phyloP scores from a whole-genome alignment of 163 green algal genomes.

The Chlorella variabilis region DNA sequence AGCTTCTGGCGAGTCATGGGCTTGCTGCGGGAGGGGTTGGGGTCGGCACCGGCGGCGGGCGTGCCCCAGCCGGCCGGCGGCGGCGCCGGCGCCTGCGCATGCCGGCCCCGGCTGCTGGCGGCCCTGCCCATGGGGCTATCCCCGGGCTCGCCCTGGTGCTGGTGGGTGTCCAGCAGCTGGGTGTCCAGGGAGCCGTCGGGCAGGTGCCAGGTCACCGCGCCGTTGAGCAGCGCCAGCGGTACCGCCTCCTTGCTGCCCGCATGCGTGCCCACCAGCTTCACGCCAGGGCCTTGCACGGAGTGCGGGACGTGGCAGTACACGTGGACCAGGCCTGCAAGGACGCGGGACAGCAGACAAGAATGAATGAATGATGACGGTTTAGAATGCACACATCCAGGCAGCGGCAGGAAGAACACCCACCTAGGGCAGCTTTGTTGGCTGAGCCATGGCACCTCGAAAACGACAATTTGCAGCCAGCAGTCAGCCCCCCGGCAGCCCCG shows the following conservation, averaged over 20 bases:
- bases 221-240: conserved; percentile 61
- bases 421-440: too few species aligned
- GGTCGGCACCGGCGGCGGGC: too few species aligned
- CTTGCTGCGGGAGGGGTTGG: too few species aligned
- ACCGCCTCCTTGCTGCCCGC: conserved; percentile 33
- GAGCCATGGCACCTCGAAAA: too few species aligned
- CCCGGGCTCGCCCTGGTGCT: background rate
- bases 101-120: background rate
- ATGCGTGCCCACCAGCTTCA: conserved; percentile 43
- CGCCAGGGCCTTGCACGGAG: conserved; percentile 36
- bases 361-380: too few species aligned
- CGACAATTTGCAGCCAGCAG: too few species aligned
- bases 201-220: conserved; percentile 61
- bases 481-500: background rate
- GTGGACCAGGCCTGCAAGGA: conserved; percentile 42
- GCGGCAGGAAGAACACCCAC: too few species aligned
- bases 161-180: conserved; percentile 24
- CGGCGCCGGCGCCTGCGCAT: background rate
- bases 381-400: too few species aligned
- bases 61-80: background rate
- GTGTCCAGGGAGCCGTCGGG: conserved; percentile 46
- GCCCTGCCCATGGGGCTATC: background rate
- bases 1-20: background rate
- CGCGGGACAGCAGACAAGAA: too few species aligned
- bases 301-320: conserved; percentile 56